phyloP scores from a whole-genome alignment of 78 protist genomes.

The Dictyostelium firmibasis region DNA sequence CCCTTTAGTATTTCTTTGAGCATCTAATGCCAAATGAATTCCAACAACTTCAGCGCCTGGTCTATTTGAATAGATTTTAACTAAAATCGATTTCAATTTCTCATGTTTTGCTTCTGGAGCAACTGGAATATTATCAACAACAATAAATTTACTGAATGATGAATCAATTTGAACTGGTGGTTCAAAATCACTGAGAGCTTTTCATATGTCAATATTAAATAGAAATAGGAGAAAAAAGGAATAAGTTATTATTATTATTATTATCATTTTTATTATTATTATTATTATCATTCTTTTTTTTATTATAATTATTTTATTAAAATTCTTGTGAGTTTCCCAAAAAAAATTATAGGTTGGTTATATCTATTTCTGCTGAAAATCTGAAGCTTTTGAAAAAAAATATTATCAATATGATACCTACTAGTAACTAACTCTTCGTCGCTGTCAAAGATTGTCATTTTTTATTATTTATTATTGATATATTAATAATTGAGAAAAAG shows the following conservation, averaged over 20 bases:
- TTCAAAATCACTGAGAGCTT: constrained; percentile 34
- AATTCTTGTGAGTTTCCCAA: too few relatives aligned
- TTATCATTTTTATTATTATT: too few relatives aligned
- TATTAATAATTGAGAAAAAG: not conserved
- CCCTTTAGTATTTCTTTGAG: constrained; percentile 41
- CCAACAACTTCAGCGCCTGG: constrained; percentile 13
- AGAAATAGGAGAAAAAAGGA: too few relatives aligned
- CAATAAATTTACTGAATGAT: constrained; percentile 27
- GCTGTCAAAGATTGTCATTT: not conserved
- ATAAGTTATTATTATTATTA: too few relatives aligned
- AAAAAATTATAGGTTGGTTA: not conserved
- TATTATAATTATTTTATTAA: too few relatives aligned
- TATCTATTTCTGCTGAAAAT: too few relatives aligned
- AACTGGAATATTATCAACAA: constrained; percentile 59
- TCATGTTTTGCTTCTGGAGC: constrained; percentile 43
- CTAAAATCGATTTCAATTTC: constrained; percentile 23
- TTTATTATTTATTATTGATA: not conserved
- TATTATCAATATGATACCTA: too few relatives aligned
- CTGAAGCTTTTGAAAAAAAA: too few relatives aligned
- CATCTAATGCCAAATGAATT: constrained; percentile 5
- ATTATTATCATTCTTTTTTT: too few relatives aligned
- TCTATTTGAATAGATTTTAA: not conserved
- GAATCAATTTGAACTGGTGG: constrained; percentile 61
- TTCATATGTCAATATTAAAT: too few relatives aligned
- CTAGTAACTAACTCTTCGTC: not conserved